A percentile compares a stretch with the other conserved stretches of the same genome.
Conservation (phyloP, 2,329 filamentous ascomycete species). For the Aspergillus carbonarius region DNA sequence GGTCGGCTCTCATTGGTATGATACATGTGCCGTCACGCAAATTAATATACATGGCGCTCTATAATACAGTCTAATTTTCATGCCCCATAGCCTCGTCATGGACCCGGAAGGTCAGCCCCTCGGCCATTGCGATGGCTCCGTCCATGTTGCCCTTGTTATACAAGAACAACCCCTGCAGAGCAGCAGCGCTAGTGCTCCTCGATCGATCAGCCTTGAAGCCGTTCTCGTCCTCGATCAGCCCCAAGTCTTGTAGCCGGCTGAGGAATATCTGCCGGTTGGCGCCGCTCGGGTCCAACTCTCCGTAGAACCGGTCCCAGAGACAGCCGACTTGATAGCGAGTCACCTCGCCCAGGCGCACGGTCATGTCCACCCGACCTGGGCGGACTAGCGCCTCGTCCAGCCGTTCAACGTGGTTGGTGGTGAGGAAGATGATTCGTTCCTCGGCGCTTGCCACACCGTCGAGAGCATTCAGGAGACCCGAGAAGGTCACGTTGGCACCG, state of each 20-base stretch:
- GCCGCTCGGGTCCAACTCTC: slow-evolving; percentile 69
- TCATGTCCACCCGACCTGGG: slow-evolving; percentile 92
- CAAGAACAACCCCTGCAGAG: slow-evolving; percentile 89
- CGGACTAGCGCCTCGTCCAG: slow-evolving; percentile 86
- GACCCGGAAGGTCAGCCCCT: slow-evolving; percentile 41
- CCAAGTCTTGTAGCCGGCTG: slow-evolving; percentile 64
- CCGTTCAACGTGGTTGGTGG: slow-evolving; percentile 89
- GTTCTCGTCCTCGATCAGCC: slow-evolving; percentile 62
- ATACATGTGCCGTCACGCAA: not conserved
- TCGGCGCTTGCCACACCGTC: slow-evolving; percentile 95
- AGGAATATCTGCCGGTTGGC: slow-evolving; percentile 68
- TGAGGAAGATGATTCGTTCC: slow-evolving; percentile 89
- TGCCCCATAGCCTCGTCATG: slow-evolving; percentile 30
- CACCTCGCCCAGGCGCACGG: slow-evolving; percentile 82
- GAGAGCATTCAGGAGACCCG: slow-evolving; percentile 77
- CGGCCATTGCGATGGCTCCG: slow-evolving; percentile 79
- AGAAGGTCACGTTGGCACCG: slow-evolving; percentile 90
- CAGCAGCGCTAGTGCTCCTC: slow-evolving; percentile 75
- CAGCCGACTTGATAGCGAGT: slow-evolving; percentile 77
- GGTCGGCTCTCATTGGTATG: not conserved
- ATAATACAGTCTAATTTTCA: slow-evolving; percentile 16
- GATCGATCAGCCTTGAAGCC: slow-evolving; percentile 48
- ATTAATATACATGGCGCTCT: slow-evolving; percentile 21
- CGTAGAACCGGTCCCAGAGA: slow-evolving; percentile 96
- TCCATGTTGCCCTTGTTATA: slow-evolving; percentile 92